Evolutionary conservation across 1,139 yeast species (phyloP).

Genomic region (Saccharomycopsis hybrid): DNA sequence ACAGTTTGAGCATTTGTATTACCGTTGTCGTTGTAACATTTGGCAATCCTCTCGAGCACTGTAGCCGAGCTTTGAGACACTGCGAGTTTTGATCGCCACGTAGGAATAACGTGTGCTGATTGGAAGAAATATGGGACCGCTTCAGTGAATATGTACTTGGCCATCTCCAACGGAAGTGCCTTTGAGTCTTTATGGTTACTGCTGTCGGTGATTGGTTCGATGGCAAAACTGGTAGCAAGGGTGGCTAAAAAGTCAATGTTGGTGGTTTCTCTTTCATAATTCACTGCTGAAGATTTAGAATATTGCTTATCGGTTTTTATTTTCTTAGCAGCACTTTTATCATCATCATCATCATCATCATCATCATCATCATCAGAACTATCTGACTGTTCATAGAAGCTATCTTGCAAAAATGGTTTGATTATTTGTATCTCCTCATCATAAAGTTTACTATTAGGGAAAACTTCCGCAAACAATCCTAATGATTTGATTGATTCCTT

Average conservation of each 20-base stretch:
- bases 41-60: conserved; percentile 23
- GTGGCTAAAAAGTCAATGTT: conserved; percentile 30
- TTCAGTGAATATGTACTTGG: conserved; percentile 23
- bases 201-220: conserved; percentile 18
- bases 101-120: conserved; percentile 34
- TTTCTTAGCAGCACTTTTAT: conserved; percentile 24
- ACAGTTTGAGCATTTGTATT: conserved; percentile 22
- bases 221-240: conserved; percentile 26
- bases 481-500: conserved; percentile 43
- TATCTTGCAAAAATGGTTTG: conserved; percentile 32
- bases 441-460: conserved; percentile 37
- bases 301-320: conserved; percentile 27
- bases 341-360: conserved; percentile 29
- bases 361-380: conserved; percentile 27
- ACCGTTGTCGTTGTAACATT: conserved; percentile 18
- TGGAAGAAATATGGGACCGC: conserved; percentile 29
- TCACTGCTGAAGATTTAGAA: conserved; percentile 32
- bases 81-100: conserved; percentile 56
- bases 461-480: conserved; percentile 42
- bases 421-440: conserved; percentile 37
- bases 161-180: conserved; percentile 21
- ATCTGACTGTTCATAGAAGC: conserved; percentile 25
- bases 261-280: conserved; percentile 35
- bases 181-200: conserved; percentile 18
- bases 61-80: conserved; percentile 35